Base-by-base conservation (phyloP, 306 rosid genomes). In the Cicer judaicum region DNA sequence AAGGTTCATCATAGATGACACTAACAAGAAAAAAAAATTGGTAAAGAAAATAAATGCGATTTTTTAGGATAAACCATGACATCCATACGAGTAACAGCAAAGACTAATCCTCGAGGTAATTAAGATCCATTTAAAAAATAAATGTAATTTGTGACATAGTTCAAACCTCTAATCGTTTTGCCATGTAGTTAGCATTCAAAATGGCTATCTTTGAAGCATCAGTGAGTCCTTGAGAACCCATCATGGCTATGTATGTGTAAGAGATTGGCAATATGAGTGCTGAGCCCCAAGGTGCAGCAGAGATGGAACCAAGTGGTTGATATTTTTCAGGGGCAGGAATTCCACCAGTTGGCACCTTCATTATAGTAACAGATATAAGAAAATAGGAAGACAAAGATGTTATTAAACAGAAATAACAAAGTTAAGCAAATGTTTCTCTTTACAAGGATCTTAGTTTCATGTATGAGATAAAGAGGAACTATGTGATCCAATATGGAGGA, bases 221-320 rank as follows among this genome's bases (percentile, higher is more conserved):
- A 0, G 99, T 95, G 82, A 95, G 93, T 64, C 99, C 99, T 70
- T 90, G 60, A 36, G 99, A 95, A 52, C 99, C 99, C 99, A 95
- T 95, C 99, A 95, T 95, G 65, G 96, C 99, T 21, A 95, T 90
- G 78, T 95, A 95, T 70, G 98, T 88, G 78, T 95, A 95, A 36
- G 99, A 95, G 68, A 95, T 95, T 34, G 99, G 99, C 78, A 95
- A 89, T 77, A 95, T 95, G 75, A 95, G 99, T 60, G 99, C 99
- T 59, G 99, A 95, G 11, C 99, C 99, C 99, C 99, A 95, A 70
- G 99, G 99, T 56, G 99, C 99, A 76, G 99, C 98, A 56, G 99
- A 81, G 79, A 95, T 95, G 70, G 93, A 78, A 56, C 99, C 99
- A 13, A 95, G 96, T 70, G 99, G 99, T 74, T 92, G 91, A 74